Conservation (phyloP, 2,329 filamentous ascomycete genomes). For the Aspergillus tubingensis region DNA sequence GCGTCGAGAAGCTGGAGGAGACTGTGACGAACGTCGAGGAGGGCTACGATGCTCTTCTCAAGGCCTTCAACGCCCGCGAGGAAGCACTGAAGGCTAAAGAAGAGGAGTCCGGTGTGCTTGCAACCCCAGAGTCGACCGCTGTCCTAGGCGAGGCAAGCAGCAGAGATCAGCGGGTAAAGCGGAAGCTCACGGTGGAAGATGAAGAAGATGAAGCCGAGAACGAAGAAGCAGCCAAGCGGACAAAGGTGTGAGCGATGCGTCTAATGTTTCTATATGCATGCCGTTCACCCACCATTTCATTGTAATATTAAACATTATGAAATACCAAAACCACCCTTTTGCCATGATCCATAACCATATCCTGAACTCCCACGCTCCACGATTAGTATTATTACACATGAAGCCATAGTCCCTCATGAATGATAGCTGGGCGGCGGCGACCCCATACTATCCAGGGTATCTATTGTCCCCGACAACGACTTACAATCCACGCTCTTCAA, state of each 20-base stretch:
- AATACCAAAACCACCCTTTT: neutral
- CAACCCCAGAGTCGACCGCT: constrained; percentile 28
- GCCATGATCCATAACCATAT: neutral
- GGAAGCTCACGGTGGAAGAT: constrained; percentile 36
- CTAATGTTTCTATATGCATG: constrained; percentile 3
- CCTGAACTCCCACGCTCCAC: neutral
- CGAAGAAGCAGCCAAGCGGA: constrained; percentile 30
- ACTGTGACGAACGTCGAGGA: constrained; percentile 59
- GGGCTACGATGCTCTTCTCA: constrained; percentile 60
- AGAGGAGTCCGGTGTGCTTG: constrained; percentile 24
- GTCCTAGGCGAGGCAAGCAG: constrained; percentile 28
- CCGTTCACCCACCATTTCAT: neutral
- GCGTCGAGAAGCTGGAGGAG: constrained; percentile 61
- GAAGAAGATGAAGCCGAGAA: constrained; percentile 30
- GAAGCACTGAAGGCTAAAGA: constrained; percentile 30
- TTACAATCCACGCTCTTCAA: constrained; percentile 31
- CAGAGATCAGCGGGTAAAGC: constrained; percentile 28
- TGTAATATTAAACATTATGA: constrained; percentile 15
- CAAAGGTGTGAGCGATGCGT: constrained; percentile 29
- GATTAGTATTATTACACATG: neutral
- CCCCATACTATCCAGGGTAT: constrained; percentile 28
- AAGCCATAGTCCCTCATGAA: constrained; percentile 3
- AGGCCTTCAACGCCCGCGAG: constrained; percentile 38
- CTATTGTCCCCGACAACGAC: constrained; percentile 27
- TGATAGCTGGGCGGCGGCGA: constrained; percentile 26